Conservation (phyloP, 306 rosid genomes). For the Albizia julibrissin region DNA sequence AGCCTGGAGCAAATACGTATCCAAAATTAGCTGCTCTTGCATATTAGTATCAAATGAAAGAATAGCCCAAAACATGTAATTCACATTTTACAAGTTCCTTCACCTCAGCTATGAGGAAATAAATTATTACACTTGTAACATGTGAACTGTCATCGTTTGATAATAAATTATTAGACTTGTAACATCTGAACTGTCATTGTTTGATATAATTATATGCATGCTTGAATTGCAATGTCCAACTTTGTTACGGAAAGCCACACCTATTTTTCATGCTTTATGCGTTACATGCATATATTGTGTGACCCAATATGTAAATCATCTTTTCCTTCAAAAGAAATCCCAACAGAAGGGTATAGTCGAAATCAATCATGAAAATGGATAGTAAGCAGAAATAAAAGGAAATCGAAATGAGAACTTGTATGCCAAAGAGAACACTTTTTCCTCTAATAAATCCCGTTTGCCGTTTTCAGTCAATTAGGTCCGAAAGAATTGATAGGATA, state of each 20-base stretch:
- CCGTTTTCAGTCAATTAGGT: background rate
- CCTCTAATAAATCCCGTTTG: background rate
- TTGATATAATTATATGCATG: background rate
- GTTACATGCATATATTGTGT: background rate
- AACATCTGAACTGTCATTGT: background rate
- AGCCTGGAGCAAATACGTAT: constrained; percentile 30
- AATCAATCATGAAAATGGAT: constrained; percentile 20
- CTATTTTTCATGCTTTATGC: background rate
- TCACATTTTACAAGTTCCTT: constrained; percentile 4
- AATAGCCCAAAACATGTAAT: constrained; percentile 20
- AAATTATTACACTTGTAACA: constrained; percentile 10
- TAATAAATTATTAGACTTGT: no score
- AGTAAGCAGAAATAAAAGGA: background rate
- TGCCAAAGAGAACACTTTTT: background rate
- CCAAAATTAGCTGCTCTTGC: constrained; percentile 21
- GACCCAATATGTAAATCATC: background rate
- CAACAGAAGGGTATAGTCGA: background rate
- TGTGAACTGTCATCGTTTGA: background rate
- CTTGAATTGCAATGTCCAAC: constrained; percentile 9
- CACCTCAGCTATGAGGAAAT: background rate
- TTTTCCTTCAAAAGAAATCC: constrained; percentile 1
- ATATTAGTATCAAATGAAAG: constrained; percentile 8
- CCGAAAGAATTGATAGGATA: no score
- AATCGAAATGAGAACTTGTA: background rate
- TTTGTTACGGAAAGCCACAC: background rate